Conservation (phyloP, 2,329 filamentous ascomycete species). For the Neofusicoccum cordaticola region DNA sequence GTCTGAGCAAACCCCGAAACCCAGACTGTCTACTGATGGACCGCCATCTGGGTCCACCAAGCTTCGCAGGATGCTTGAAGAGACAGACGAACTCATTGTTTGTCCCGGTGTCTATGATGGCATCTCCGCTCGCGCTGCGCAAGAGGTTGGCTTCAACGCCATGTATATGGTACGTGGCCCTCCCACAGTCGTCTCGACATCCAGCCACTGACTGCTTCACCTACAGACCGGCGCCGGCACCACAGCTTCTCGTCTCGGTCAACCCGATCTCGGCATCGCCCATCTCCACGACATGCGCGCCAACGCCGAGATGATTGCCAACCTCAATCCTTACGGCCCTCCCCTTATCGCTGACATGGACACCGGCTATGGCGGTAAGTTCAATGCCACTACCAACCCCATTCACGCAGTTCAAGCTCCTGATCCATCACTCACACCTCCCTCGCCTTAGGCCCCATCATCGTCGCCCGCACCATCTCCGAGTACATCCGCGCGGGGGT, state of each 20-base stretch:
- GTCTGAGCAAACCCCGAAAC: neutral
- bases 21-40: neutral
- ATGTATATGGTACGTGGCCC: slow-evolving; percentile 61
- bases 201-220: neutral
- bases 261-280: slow-evolving; percentile 62
- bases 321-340: slow-evolving; percentile 50
- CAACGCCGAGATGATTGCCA: slow-evolving; percentile 63
- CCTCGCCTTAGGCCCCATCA: slow-evolving; percentile 42
- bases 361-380: slow-evolving; percentile 7
- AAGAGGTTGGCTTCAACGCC: slow-evolving; percentile 59
- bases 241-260: slow-evolving; percentile 59
- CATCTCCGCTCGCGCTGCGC: slow-evolving; percentile 61
- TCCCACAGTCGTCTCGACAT: neutral
- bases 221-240: slow-evolving; percentile 61
- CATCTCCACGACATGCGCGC: slow-evolving; percentile 61
- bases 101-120: slow-evolving; percentile 69
- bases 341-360: slow-evolving; percentile 64
- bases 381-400: slow-evolving; percentile 50
- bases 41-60: neutral
- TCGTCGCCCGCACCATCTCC: slow-evolving; percentile 42
- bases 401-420: slow-evolving; percentile 58
- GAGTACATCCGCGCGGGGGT: slow-evolving; percentile 55
- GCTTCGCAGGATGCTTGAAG: slow-evolving; percentile 30
- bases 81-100: slow-evolving; percentile 44
- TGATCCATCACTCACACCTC: slow-evolving; percentile 46